Evolutionary conservation across 164 flowering plant genomes (phyloP).

Genomic region (Chloranthus sessilifolius): DNA sequence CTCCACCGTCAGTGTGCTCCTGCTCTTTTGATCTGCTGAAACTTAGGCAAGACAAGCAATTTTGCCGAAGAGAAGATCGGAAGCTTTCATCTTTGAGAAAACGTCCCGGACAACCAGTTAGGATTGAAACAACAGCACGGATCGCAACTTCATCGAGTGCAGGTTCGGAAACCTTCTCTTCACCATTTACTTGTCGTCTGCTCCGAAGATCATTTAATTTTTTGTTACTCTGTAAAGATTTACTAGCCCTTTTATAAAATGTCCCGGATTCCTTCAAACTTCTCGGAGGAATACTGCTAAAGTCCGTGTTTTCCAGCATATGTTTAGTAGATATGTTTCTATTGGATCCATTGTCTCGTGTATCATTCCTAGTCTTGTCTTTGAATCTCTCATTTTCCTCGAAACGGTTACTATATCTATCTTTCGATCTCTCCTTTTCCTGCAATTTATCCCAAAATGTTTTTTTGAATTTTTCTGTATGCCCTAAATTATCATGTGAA

Average conservation of each 20-base stretch:
- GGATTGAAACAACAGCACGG: constrained; percentile 58
- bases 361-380: constrained; percentile 16
- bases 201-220: constrained; percentile 16
- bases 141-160: constrained; percentile 70
- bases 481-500: neutral
- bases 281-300: constrained; percentile 8
- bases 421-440: constrained; percentile 13
- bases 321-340: constrained; percentile 13
- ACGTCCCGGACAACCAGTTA: constrained; percentile 36
- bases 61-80: constrained; percentile 29
- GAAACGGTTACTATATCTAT: neutral
- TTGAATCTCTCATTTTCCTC: constrained; percentile 3
- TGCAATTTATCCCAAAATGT: constrained; percentile 8
- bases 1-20: constrained; percentile 26
- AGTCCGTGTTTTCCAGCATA: constrained; percentile 11
- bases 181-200: constrained; percentile 14
- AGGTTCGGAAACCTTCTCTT: constrained; percentile 21
- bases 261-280: constrained; percentile 15
- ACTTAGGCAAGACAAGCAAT: constrained; percentile 41
- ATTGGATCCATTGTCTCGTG: constrained; percentile 10
- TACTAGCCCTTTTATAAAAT: constrained; percentile 13
- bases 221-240: constrained; percentile 20
- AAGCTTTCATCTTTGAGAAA: constrained; percentile 48
- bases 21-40: constrained; percentile 27
- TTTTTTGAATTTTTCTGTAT: constrained; percentile 9